A percentile compares a stretch with the other conserved stretches of the same genome.
Evolutionary conservation across 129 eudicot genomes (phyloP).

Genomic region (Arctium minus): DNA sequence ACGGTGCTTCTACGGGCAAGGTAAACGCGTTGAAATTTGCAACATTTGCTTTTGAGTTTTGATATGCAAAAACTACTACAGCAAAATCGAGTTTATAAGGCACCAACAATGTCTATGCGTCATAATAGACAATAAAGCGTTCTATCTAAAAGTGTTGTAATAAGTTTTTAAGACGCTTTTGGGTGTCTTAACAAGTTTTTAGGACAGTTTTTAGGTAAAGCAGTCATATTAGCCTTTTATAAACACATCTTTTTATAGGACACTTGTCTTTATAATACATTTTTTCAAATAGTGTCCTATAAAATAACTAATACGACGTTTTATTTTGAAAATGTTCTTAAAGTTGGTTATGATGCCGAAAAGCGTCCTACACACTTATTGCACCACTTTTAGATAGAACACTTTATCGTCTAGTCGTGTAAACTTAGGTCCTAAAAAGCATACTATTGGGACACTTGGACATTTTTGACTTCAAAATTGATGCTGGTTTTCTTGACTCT

Average conservation of each 20-base stretch:
- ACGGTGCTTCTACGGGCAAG: slow-evolving; percentile 98
- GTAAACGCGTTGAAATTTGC: slow-evolving; percentile 32
- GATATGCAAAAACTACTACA: neutral
- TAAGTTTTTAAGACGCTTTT: neutral
- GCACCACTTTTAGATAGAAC: neutral
- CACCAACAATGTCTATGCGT: neutral
- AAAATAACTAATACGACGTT: neutral
- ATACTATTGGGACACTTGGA: too few relatives aligned
- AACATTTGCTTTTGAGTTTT: neutral
- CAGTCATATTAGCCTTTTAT: neutral
- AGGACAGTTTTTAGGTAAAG: neutral
- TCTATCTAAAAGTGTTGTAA: too few relatives aligned
- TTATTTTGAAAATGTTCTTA: neutral
- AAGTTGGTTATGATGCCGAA: neutral
- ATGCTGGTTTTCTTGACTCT: neutral
- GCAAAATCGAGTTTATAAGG: too few relatives aligned
- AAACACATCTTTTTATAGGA: too few relatives aligned
- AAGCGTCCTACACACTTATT: neutral
- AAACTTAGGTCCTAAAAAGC: neutral
- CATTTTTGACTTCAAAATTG: neutral
- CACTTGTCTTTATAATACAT: neutral
- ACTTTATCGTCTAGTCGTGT: neutral
- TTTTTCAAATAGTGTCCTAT: neutral
- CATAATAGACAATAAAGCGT: neutral
- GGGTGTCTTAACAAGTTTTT: neutral